Percentiles rank a stretch among this genome's conserved stretches.
Evolutionary conservation across 23 red algal genomes (phyloP).

Genomic region (Porphyridium purpureum): DNA sequence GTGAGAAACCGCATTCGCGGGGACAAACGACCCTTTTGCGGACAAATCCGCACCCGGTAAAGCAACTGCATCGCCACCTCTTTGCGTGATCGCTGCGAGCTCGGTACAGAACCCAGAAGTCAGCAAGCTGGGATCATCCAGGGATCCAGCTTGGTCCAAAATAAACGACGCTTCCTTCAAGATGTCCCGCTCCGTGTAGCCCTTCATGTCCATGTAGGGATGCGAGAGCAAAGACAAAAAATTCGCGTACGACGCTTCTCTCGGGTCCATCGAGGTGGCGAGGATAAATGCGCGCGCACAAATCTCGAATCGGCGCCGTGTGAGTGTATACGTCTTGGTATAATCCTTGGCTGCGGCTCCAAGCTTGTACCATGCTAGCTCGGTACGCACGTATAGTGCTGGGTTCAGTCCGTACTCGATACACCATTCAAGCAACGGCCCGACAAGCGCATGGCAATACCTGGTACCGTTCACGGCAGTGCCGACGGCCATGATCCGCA

Average conservation of each 20-base stretch:
- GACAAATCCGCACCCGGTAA: not conserved
- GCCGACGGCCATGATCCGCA: too few relatives aligned
- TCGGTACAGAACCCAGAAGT: conserved; percentile 11
- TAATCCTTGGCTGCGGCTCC: conserved; percentile 43
- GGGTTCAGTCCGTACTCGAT: conserved; percentile 40
- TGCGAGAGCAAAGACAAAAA: conserved; percentile 11
- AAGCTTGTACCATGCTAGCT: conserved; percentile 32
- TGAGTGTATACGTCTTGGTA: conserved; percentile 18
- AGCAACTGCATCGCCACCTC: conserved; percentile 2
- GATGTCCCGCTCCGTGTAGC: conserved; percentile 34
- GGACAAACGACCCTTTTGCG: conserved; percentile 12
- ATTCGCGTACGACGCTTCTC: conserved; percentile 14
- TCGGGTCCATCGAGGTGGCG: conserved; percentile 13
- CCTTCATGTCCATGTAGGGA: conserved; percentile 44
- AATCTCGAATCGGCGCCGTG: conserved; percentile 39
- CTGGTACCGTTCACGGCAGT: too few relatives aligned
- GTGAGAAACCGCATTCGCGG: not conserved
- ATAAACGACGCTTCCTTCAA: conserved; percentile 49
- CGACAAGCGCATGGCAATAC: too few relatives aligned
- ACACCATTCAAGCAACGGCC: conserved; percentile 31
- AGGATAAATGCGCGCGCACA: conserved; percentile 51
- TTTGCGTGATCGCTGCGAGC: not conserved
- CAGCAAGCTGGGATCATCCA: conserved; percentile 7
- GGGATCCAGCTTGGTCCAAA: conserved; percentile 29
- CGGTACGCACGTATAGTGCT: conserved; percentile 25